Evolutionary conservation across 495 filamentous ascomycete genomes (phyloP), one percentile per base, ranked within the genome.

Genomic region (Neohortaea acidophila): DNA sequence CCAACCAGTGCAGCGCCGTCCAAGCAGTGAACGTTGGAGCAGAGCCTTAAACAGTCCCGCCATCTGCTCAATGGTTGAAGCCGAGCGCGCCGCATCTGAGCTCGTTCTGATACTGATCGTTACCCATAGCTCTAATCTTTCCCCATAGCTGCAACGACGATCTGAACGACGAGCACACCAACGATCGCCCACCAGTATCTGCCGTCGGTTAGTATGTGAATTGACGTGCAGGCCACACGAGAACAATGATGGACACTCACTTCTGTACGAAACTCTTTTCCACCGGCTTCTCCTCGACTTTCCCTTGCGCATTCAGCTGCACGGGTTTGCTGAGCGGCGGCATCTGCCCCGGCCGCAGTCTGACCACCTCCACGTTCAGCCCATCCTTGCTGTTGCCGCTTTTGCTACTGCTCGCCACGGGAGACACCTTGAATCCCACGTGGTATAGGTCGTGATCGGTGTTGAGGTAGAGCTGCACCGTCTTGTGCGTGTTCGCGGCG

Each of bases 221-320:
- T 37, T 25, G 25, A 39, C 33, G 44, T 13, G 58, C 56, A 7
- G 58, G 54, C 0, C 13, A 13, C 26, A 20, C 35, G 6, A 15
- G 2, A 27, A 2, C n/a, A 29, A 15, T 25, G 8, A 21, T 7
- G 14, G 6, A 25, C 27, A 67, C 67, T 51, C 60, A 81, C 75
- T 79, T 81, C 57, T 82, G 78, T 31, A 82, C 54, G 45, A 81
- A 71, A 0, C 65, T 64, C 67, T 80, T 81, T 67, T 81, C 73
- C 17, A 49, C 40, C 47, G 60, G 61, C 39, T 58, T 50, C 53
- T 59, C 65, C 32, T 59, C 65, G 30, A 66, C 54, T 57, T 64
- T 74, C 8, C 78, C 78, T 48, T 79, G 71, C 0, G 66, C 52
- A 40, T 60, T 66, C 40, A 81, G 47, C 28, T 81, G 71, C 3